Conservation (phyloP, 2,329 filamentous ascomycete genomes). For the Neoscytalidium dimidiatum region DNA sequence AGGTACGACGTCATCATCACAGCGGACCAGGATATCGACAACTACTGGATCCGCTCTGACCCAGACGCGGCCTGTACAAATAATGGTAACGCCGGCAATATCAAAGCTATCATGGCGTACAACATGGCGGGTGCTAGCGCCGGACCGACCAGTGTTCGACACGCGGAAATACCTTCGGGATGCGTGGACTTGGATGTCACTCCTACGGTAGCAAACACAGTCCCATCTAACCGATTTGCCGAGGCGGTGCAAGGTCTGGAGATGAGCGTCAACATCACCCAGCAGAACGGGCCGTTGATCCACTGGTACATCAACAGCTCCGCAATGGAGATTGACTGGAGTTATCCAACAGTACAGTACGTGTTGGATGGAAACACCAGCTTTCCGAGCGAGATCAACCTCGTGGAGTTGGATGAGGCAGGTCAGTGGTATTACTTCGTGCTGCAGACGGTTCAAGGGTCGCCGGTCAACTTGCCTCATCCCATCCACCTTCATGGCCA, state of each 20-base stretch:
- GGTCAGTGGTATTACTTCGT: conserved; percentile 50
- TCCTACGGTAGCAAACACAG: conserved; percentile 26
- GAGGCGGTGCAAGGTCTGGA: conserved; percentile 21
- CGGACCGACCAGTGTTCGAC: conserved; percentile 30
- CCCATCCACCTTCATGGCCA: conserved; percentile 19
- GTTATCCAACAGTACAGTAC: conserved; percentile 39
- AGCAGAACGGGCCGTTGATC: conserved; percentile 28
- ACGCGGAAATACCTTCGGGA: conserved; percentile 34
- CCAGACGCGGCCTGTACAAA: not conserved
- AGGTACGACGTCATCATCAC: conserved; percentile 51
- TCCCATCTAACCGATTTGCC: not conserved
- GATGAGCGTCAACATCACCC: conserved; percentile 20
- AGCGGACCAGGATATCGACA: conserved; percentile 45
- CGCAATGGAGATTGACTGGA: conserved; percentile 38
- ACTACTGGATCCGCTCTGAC: conserved; percentile 47
- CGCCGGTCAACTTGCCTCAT: conserved; percentile 26
- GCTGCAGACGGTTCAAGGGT: conserved; percentile 40
- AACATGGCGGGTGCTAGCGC: conserved; percentile 31
- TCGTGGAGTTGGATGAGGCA: conserved; percentile 29
- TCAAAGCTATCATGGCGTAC: conserved; percentile 45
- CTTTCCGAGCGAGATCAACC: conserved; percentile 21
- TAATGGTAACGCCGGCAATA: conserved; percentile 35
- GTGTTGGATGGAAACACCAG: conserved; percentile 32
- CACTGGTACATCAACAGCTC: conserved; percentile 44
- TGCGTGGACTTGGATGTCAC: conserved; percentile 43